A percentile compares a stretch with the other conserved stretches of the same genome.
phyloP scores from a whole-genome alignment of 73 alveolate species.

The Paramecium octaurelia region DNA sequence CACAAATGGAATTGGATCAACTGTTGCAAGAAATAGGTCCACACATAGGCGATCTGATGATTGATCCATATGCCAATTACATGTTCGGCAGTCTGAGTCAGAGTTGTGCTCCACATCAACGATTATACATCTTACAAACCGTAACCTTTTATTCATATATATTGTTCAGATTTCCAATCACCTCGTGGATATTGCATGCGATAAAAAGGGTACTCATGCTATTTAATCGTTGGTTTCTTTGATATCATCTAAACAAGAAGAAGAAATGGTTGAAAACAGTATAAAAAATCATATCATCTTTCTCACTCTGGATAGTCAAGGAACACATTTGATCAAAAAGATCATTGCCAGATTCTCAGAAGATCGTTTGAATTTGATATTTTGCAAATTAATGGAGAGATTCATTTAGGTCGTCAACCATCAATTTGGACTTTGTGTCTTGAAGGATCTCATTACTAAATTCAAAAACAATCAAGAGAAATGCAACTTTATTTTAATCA shows the following conservation, averaged over 20 bases:
- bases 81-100: slow-evolving; percentile 41
- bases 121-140: not conserved
- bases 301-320: slow-evolving; percentile 11
- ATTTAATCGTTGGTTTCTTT: slow-evolving; percentile 34
- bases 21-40: slow-evolving; percentile 20
- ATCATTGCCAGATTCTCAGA: slow-evolving; percentile 29
- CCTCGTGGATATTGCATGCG: slow-evolving; percentile 38
- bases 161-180: not conserved
- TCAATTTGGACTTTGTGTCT: slow-evolving; percentile 44
- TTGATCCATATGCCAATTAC: slow-evolving; percentile 44
- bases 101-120: slow-evolving; percentile 38
- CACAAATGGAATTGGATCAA: slow-evolving; percentile 33
- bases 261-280: slow-evolving; percentile 41
- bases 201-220: slow-evolving; percentile 51
- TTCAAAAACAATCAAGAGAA: not conserved
- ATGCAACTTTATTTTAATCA: not conserved
- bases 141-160: not conserved
- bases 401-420: slow-evolving; percentile 17
- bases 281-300: not conserved
- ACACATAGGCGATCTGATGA: slow-evolving; percentile 15
- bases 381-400: not conserved
- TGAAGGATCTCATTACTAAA: slow-evolving; percentile 26
- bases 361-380: not conserved
- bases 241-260: slow-evolving; percentile 14
- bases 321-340: slow-evolving; percentile 40